These are phyloP conservation scores for Maudiozyma pseudohumilis DNA, from an alignment of 805 yeast species.

Conservation along the genomic window DNA sequence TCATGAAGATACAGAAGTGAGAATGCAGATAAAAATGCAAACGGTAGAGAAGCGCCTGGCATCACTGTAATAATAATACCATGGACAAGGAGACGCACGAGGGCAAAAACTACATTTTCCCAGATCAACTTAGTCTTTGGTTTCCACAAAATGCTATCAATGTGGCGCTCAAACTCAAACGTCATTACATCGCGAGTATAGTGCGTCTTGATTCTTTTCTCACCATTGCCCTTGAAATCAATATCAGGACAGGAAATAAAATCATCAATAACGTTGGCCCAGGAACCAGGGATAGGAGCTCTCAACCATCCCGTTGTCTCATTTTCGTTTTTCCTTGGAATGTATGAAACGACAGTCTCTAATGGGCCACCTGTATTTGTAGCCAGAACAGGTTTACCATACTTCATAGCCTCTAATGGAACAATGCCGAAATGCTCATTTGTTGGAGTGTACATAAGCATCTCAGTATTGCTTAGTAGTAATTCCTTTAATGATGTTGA, in stretches of 20 bases:
- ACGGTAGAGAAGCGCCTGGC: constrained; percentile 12
- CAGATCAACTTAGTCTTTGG: constrained; percentile 22
- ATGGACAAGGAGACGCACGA: constrained; percentile 12
- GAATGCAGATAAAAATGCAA: constrained; percentile 9
- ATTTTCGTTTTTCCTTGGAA: constrained; percentile 18
- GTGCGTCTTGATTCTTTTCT: constrained; percentile 21
- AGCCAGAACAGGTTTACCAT: constrained; percentile 76
- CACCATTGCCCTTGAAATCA: constrained; percentile 20
- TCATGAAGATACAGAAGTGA: constrained; percentile 6
- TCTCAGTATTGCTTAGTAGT: constrained; percentile 45
- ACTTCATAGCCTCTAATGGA: constrained; percentile 89
- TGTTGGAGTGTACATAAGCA: constrained; percentile 80
- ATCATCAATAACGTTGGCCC: constrained; percentile 44
- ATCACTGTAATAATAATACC: constrained; percentile 5
- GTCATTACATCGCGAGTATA: constrained; percentile 36
- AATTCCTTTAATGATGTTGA: constrained; percentile 53
- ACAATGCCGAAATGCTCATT: constrained; percentile 96
- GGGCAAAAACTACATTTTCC: constrained; percentile 19
- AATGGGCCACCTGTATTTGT: constrained; percentile 87
- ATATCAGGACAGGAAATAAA: neutral
- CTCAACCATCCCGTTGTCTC: constrained; percentile 58
- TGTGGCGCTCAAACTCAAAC: constrained; percentile 28
- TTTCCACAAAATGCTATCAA: constrained; percentile 23
- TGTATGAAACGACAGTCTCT: constrained; percentile 46
- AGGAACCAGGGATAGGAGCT: constrained; percentile 36